These are phyloP conservation scores for Prasinococcaceae sp. DNA, from an alignment of 139 green algal genomes.

Conservation along the genomic window DNA sequence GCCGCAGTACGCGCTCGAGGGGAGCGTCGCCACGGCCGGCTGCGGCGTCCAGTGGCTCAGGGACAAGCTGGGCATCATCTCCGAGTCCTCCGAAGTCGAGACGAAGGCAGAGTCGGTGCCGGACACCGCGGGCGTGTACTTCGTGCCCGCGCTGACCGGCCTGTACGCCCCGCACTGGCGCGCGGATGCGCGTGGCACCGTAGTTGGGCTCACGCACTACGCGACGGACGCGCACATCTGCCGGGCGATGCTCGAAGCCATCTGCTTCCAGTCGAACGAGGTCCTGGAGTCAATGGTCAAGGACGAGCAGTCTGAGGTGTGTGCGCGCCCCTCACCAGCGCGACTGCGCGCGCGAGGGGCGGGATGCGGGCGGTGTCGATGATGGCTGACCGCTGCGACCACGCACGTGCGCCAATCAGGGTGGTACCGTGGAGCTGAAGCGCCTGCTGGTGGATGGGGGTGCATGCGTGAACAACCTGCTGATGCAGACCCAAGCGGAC, in stretches of 20 bases:
- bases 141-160: slow-evolving; percentile 90
- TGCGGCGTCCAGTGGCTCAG: slow-evolving; percentile 23
- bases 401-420: too few relatives aligned
- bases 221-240: slow-evolving; percentile 51
- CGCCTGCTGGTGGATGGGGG: slow-evolving; percentile 82
- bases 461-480: slow-evolving; percentile 59
- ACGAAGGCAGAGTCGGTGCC: slow-evolving; percentile 25
- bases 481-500: slow-evolving; percentile 70
- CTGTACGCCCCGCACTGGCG: slow-evolving; percentile 86
- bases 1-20: slow-evolving; percentile 74
- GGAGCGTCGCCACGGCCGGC: slow-evolving; percentile 24
- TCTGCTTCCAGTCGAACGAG: slow-evolving; percentile 81
- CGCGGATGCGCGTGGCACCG: slow-evolving; percentile 60
- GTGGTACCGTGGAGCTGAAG: slow-evolving; percentile 20
- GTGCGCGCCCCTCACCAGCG: too few relatives aligned
- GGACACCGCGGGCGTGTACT: slow-evolving; percentile 70
- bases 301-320: slow-evolving; percentile 31
- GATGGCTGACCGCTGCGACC: too few relatives aligned
- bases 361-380: too few relatives aligned
- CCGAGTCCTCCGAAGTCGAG: slow-evolving; percentile 39
- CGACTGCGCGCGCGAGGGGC: too few relatives aligned
- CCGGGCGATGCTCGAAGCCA: slow-evolving; percentile 81
- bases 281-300: slow-evolving; percentile 73
- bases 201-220: slow-evolving; percentile 64
- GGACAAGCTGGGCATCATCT: slow-evolving; percentile 68